A percentile compares a stretch with the other conserved stretches of the same genome.
phyloP scores from a whole-genome alignment of 768 basidiomycete species.

The Phylloporus sp. region DNA sequence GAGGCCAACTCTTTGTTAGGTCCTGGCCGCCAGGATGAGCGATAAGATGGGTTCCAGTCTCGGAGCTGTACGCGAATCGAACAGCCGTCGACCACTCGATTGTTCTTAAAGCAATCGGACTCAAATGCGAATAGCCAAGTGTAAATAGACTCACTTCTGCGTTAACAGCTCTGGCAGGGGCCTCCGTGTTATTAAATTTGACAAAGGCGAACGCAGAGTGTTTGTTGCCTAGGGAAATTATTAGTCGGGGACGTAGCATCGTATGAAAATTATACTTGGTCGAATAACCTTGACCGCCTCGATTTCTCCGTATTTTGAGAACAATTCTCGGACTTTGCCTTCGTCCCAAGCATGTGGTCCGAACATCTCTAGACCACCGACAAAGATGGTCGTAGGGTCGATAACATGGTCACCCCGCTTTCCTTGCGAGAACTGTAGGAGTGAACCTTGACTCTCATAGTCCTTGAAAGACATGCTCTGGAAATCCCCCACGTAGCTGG shows the following conservation, averaged over 20 bases:
- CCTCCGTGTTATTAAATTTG: constrained; percentile 58
- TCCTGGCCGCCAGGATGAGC: constrained; percentile 33
- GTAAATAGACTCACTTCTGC: constrained; percentile 46
- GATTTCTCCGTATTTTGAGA: constrained; percentile 59
- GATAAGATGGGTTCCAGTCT: constrained; percentile 57
- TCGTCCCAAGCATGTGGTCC: constrained; percentile 68
- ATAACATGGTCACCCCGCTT: constrained; percentile 37
- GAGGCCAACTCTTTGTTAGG: constrained; percentile 36
- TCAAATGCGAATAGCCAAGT: neutral
- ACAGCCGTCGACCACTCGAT: constrained; percentile 62
- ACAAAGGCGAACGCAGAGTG: constrained; percentile 77
- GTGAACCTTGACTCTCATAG: constrained; percentile 19
- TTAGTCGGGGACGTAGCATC: neutral
- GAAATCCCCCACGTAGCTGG: constrained; percentile 33
- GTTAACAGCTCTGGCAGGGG: constrained; percentile 60
- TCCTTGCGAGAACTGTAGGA: constrained; percentile 20
- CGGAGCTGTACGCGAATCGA: constrained; percentile 72
- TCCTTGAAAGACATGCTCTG: constrained; percentile 26
- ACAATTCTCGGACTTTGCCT: constrained; percentile 51
- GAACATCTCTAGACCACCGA: constrained; percentile 66
- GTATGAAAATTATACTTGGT: constrained; percentile 47
- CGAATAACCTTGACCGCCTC: constrained; percentile 61
- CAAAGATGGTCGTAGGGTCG: constrained; percentile 69
- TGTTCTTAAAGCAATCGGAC: constrained; percentile 49
- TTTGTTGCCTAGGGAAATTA: constrained; percentile 43